A percentile compares a stretch with the other conserved stretches of the same genome.
Evolutionary conservation across 2,329 filamentous ascomycete genomes (phyloP).

Genomic region (Alternaria ventricosa): DNA sequence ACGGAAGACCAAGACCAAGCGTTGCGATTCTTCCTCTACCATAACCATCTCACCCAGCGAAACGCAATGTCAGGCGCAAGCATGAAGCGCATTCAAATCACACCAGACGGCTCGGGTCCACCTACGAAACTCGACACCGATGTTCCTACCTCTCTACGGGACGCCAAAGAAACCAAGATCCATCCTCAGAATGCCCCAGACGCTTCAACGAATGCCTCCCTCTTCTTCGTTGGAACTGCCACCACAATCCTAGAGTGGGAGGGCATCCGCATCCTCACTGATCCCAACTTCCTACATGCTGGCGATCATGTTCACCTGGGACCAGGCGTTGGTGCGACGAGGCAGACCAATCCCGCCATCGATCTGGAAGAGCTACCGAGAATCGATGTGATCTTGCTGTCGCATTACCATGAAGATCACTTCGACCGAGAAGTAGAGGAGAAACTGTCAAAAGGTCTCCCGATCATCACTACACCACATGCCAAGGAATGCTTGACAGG

Average conservation of each 20-base stretch:
- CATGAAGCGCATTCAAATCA: conserved; percentile 53
- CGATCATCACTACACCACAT: conserved; percentile 69
- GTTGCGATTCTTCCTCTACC: neutral
- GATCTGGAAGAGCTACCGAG: conserved; percentile 65
- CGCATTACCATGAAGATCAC: conserved; percentile 69
- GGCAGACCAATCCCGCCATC: conserved; percentile 65
- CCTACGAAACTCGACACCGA: conserved; percentile 50
- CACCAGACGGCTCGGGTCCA: conserved; percentile 45
- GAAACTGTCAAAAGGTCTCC: conserved; percentile 60
- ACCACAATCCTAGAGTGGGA: conserved; percentile 64
- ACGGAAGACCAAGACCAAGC: neutral
- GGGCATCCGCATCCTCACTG: conserved; percentile 62
- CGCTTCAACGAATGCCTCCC: conserved; percentile 51
- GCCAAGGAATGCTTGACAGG: conserved; percentile 60
- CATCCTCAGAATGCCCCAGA: conserved; percentile 49
- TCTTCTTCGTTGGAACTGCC: conserved; percentile 64
- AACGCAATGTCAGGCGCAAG: conserved; percentile 4
- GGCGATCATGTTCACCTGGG: conserved; percentile 72
- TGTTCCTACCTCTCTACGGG: conserved; percentile 48
- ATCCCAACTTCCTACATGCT: conserved; percentile 64
- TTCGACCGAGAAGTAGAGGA: conserved; percentile 62
- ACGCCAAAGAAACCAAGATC: conserved; percentile 54
- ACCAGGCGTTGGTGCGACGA: conserved; percentile 63
- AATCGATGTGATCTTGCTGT: conserved; percentile 66
- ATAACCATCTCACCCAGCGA: neutral